phyloP scores from a whole-genome alignment of 2,329 filamentous ascomycete species.

The Fusarium succisae region DNA sequence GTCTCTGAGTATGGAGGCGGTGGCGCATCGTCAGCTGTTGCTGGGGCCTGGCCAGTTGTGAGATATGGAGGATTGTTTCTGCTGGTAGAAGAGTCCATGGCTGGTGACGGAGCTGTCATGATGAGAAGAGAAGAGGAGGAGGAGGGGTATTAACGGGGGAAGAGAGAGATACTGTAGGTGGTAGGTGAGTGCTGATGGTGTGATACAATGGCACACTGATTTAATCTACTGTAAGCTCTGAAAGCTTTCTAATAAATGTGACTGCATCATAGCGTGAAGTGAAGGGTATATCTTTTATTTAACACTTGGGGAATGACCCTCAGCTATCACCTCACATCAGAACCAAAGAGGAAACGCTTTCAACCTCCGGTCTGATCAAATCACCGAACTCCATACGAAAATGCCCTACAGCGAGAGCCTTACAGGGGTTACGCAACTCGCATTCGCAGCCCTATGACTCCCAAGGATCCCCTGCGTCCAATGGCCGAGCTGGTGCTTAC shows the following conservation, averaged over 20 bases:
- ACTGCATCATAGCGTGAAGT: neutral
- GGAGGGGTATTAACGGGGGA: neutral
- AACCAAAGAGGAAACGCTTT: neutral
- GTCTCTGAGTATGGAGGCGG: conserved; percentile 68
- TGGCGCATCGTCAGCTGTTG: conserved; percentile 50
- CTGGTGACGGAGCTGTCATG: conserved; percentile 30
- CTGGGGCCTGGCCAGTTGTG: conserved; percentile 11
- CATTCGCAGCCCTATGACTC: conserved; percentile 41
- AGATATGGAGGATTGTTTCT: conserved; percentile 17
- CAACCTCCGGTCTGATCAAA: neutral
- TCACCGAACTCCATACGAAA: neutral
- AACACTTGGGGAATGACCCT: neutral
- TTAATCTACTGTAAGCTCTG: neutral
- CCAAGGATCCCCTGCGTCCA: conserved; percentile 13
- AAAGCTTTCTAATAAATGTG: neutral
- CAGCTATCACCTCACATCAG: conserved; percentile 1
- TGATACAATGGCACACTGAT: neutral
- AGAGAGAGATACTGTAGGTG: neutral
- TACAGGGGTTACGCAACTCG: conserved; percentile 33
- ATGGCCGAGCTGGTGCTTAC: conserved; percentile 32
- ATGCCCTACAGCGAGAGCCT: neutral
- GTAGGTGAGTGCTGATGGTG: neutral
- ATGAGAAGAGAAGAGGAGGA: neutral
- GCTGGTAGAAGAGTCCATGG: conserved; percentile 15
- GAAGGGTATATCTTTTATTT: conserved; percentile 19